These are phyloP conservation scores for Suhomyces anneliseae DNA, from an alignment of 1,139 yeast species.

Conservation along the genomic window DNA sequence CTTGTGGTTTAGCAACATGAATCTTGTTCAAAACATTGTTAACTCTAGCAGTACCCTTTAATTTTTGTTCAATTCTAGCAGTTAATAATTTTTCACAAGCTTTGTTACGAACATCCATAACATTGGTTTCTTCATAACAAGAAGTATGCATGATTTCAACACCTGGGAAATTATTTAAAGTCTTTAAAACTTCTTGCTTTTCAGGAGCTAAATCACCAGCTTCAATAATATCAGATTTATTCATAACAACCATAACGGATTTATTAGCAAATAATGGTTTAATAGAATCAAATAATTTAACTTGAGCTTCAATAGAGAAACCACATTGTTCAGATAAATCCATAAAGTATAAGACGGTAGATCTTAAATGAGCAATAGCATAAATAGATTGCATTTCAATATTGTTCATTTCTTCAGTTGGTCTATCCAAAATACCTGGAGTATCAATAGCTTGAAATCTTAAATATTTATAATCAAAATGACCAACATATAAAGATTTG, in stretches of 20 bases:
- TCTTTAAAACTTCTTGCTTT: conserved; percentile 68
- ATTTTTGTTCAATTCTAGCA: conserved; percentile 93
- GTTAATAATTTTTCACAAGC: conserved; percentile 96
- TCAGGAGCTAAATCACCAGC: conserved; percentile 81
- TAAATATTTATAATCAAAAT: conserved; percentile 94
- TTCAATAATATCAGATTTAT: conserved; percentile 87
- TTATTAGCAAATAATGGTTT: conserved; percentile 97
- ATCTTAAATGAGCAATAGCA: conserved; percentile 96
- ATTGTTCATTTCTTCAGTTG: conserved; percentile 99
- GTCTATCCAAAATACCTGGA: conserved; percentile 98
- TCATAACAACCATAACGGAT: conserved; percentile 91
- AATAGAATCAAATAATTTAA: conserved; percentile 91
- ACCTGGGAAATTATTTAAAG: conserved; percentile 64
- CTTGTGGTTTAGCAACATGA: conserved; percentile 88
- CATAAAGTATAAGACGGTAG: conserved; percentile 96
- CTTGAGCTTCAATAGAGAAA: conserved; percentile 95
- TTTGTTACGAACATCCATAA: conserved; percentile 93
- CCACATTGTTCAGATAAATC: conserved; percentile 99
- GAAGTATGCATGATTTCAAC: conserved; percentile 93
- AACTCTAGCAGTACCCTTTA: conserved; percentile 90
- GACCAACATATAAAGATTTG: conserved; percentile 92
- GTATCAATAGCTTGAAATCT: conserved; percentile 99
- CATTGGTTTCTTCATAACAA: conserved; percentile 91
- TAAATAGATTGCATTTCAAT: conserved; percentile 99
- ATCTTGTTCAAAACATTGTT: conserved; percentile 89